A percentile compares a stretch with the other conserved stretches of the same genome.
phyloP scores from a whole-genome alignment of 2,329 filamentous ascomycete species.

The Fonsecaea erecta region DNA sequence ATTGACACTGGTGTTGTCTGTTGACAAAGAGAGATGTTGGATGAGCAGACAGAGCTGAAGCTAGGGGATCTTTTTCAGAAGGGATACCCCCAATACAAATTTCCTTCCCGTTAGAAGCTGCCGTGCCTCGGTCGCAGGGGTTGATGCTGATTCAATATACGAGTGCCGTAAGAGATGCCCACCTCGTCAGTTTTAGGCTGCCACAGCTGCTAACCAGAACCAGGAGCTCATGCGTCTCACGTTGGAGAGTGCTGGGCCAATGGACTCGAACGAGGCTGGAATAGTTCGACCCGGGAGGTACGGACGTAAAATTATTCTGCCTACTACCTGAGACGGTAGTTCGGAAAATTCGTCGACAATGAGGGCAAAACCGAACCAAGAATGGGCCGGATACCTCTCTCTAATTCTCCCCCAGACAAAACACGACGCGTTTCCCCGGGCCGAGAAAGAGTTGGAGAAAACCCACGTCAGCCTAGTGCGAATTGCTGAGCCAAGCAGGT shows the following conservation, averaged over 20 bases:
- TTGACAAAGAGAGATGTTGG: neutral
- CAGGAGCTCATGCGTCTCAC: neutral
- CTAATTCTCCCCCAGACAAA: neutral
- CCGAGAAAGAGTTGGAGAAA: constrained; percentile 1
- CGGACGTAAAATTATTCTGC: neutral
- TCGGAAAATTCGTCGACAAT: neutral
- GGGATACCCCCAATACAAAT: neutral
- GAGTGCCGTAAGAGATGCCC: neutral
- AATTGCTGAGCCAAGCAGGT: too few relatives aligned
- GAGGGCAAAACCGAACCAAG: neutral
- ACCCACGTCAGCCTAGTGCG: neutral
- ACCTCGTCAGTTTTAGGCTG: neutral
- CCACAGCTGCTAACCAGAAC: neutral
- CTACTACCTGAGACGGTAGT: neutral
- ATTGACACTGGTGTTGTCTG: neutral
- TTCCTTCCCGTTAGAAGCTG: neutral
- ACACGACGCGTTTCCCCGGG: neutral
- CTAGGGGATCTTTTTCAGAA: neutral
- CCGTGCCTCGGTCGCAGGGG: constrained; percentile 1
- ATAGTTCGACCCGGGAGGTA: neutral
- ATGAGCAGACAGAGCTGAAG: neutral
- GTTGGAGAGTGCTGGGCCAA: neutral
- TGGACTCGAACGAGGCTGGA: neutral
- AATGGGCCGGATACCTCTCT: neutral
- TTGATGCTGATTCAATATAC: neutral